Evolutionary conservation across 1,284 basidiomycete genomes (phyloP).

Genomic region (Hymenochaete sp.): DNA sequence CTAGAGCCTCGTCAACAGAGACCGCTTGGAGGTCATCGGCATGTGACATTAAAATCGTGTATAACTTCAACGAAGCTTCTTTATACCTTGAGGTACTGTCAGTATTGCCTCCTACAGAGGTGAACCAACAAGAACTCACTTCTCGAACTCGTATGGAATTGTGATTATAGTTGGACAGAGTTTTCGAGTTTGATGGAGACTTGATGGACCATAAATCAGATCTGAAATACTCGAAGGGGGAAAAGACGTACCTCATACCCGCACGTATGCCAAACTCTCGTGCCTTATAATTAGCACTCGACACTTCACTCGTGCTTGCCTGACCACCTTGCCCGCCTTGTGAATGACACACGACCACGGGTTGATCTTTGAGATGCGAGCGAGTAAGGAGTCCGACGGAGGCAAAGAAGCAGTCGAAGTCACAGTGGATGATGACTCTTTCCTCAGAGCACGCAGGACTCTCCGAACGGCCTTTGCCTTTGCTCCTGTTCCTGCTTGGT

Average conservation of each 20-base stretch:
- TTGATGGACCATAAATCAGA: slow-evolving; percentile 24
- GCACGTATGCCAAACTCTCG: slow-evolving; percentile 82
- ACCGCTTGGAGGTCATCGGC: slow-evolving; percentile 93
- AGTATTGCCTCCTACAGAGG: background rate
- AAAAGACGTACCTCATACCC: slow-evolving; percentile 73
- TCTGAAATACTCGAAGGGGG: slow-evolving; percentile 1
- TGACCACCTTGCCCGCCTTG: slow-evolving; percentile 59
- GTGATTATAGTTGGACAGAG: slow-evolving; percentile 70
- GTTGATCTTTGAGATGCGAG: slow-evolving; percentile 75
- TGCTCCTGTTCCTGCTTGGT: slow-evolving; percentile 39
- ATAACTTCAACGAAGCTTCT: slow-evolving; percentile 75
- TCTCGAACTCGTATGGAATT: slow-evolving; percentile 86
- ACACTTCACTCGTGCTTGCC: slow-evolving; percentile 87
- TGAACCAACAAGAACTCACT: slow-evolving; percentile 31
- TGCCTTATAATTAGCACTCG: slow-evolving; percentile 92
- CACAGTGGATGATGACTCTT: slow-evolving; percentile 84
- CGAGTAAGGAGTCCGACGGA: slow-evolving; percentile 75
- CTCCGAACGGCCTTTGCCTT: slow-evolving; percentile 43
- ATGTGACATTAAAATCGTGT: slow-evolving; percentile 82
- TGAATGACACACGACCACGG: slow-evolving; percentile 93
- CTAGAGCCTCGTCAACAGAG: slow-evolving; percentile 90
- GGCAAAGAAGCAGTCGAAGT: slow-evolving; percentile 98
- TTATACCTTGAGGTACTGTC: slow-evolving; percentile 56
- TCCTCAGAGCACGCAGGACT: slow-evolving; percentile 34
- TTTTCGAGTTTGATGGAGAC: slow-evolving; percentile 76